Percentiles rank a stretch among this genome's conserved stretches.
Conservation (phyloP, 306 rosid species). For the Rubus idaeus region DNA sequence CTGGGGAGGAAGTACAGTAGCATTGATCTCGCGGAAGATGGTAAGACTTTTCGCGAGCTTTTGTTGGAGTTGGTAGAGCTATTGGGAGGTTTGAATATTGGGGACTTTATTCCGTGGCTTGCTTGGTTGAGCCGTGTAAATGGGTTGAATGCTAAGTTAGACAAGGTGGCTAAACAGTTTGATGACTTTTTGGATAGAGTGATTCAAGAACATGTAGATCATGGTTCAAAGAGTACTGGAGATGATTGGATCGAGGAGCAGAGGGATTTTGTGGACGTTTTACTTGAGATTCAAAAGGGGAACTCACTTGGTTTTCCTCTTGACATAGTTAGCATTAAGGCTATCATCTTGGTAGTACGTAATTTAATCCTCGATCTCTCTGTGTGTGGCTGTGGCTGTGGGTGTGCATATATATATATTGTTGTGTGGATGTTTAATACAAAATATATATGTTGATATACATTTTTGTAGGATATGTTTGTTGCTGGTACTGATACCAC, state of each 20-base stretch:
- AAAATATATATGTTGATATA: no score
- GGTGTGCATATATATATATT: no score
- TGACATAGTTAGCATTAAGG: constrained; percentile 37
- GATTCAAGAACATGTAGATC: no score
- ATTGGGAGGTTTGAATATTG: constrained; percentile 33
- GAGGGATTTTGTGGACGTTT: constrained; percentile 46
- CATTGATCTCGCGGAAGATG: not conserved
- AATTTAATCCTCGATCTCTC: no score
- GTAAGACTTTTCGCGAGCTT: constrained; percentile 25
- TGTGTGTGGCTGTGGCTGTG: no score
- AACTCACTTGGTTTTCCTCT: constrained; percentile 35
- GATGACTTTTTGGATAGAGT: no score
- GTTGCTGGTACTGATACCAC: not conserved
- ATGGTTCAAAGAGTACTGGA: not conserved
- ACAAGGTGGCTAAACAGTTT: no score
- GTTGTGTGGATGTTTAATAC: no score
- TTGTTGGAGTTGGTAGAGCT: constrained; percentile 25
- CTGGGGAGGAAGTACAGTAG: constrained; percentile 48
- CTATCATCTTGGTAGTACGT: constrained; percentile 47
- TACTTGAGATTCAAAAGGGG: constrained; percentile 41
- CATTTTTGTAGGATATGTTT: not conserved
- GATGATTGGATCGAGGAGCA: not conserved
- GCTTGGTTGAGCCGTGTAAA: no score
- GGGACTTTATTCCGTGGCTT: constrained; percentile 28
- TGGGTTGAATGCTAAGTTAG: no score